Percentiles rank a stretch among this genome's conserved stretches.
Evolutionary conservation across 2,329 filamentous ascomycete genomes (phyloP).

Genomic region (Trichoderma sp.): DNA sequence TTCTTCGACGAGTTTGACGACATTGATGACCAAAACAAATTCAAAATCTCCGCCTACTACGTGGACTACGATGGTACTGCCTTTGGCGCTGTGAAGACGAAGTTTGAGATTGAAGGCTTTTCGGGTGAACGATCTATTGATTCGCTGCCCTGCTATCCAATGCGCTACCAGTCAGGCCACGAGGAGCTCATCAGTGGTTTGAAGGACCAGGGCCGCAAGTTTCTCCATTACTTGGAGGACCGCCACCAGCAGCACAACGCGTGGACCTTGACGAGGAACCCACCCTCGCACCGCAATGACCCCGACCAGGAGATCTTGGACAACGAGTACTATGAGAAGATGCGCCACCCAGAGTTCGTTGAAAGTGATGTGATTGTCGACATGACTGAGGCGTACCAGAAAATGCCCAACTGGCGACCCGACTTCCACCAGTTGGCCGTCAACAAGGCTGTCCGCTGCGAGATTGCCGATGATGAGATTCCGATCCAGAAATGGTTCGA

Average conservation of each 20-base stretch:
- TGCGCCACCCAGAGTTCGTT: slow-evolving; percentile 46
- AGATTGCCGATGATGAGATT: slow-evolving; percentile 43
- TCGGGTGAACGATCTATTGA: slow-evolving; percentile 45
- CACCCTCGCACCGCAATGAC: slow-evolving; percentile 36
- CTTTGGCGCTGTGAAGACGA: slow-evolving; percentile 45
- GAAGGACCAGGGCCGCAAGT: slow-evolving; percentile 41
- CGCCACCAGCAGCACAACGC: slow-evolving; percentile 48
- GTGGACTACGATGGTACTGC: slow-evolving; percentile 48
- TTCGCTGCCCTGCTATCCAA: slow-evolving; percentile 45
- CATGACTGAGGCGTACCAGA: slow-evolving; percentile 47
- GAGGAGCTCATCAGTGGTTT: slow-evolving; percentile 42
- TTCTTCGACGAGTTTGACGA: slow-evolving; percentile 43
- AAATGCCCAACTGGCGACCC: slow-evolving; percentile 45
- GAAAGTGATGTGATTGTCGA: slow-evolving; percentile 51
- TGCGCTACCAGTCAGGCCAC: slow-evolving; percentile 45
- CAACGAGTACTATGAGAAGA: slow-evolving; percentile 39
- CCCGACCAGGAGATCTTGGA: slow-evolving; percentile 42
- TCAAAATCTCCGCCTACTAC: slow-evolving; percentile 47
- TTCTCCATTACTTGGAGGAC: slow-evolving; percentile 41
- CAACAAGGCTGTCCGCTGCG: slow-evolving; percentile 39
- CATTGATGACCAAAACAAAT: slow-evolving; percentile 41
- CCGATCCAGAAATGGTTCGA: slow-evolving; percentile 46
- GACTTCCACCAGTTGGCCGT: slow-evolving; percentile 38
- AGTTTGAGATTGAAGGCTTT: slow-evolving; percentile 45
- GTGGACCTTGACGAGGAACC: slow-evolving; percentile 48